Conservation (phyloP, 2,329 filamentous ascomycete species). For the Aspergillus versicolor region DNA sequence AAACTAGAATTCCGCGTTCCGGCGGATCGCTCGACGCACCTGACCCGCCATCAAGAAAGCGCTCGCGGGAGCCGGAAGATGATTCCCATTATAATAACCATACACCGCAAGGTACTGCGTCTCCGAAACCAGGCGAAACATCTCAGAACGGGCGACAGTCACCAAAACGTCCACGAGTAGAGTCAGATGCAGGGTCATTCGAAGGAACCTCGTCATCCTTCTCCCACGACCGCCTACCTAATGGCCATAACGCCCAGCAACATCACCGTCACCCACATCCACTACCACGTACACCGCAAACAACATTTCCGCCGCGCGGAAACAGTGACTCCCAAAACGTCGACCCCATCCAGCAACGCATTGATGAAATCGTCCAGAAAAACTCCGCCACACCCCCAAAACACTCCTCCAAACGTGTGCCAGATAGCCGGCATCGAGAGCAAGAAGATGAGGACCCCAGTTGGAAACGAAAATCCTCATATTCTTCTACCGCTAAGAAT, state of each 20-base stretch:
- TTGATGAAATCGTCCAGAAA: constrained; percentile 36
- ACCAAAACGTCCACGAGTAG: constrained; percentile 38
- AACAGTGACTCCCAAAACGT: constrained; percentile 16
- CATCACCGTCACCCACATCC: constrained; percentile 23
- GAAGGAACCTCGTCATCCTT: constrained; percentile 7
- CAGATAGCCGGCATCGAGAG: constrained; percentile 20
- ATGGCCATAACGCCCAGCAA: constrained; percentile 19
- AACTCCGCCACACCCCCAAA: constrained; percentile 18
- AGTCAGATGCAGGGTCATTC: constrained; percentile 22
- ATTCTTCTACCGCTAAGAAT: constrained; percentile 4
- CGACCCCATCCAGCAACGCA: constrained; percentile 37
- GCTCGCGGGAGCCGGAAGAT: constrained; percentile 39
- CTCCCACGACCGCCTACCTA: constrained; percentile 16
- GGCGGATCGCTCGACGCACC: constrained; percentile 25
- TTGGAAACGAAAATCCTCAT: constrained; percentile 15
- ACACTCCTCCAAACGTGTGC: constrained; percentile 16
- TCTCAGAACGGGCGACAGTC: constrained; percentile 31
- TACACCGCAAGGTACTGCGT: constrained; percentile 12
- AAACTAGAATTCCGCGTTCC: constrained; percentile 35
- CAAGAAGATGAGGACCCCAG: constrained; percentile 19
- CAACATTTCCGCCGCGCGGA: constrained; percentile 15
- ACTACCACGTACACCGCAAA: constrained; percentile 17
- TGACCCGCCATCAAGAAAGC: constrained; percentile 34
- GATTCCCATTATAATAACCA: constrained; percentile 5
- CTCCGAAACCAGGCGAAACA: constrained; percentile 8